These are phyloP conservation scores for Alternaria infectoria DNA, from an alignment of 2,329 filamentous ascomycete genomes.

Conservation along the genomic window DNA sequence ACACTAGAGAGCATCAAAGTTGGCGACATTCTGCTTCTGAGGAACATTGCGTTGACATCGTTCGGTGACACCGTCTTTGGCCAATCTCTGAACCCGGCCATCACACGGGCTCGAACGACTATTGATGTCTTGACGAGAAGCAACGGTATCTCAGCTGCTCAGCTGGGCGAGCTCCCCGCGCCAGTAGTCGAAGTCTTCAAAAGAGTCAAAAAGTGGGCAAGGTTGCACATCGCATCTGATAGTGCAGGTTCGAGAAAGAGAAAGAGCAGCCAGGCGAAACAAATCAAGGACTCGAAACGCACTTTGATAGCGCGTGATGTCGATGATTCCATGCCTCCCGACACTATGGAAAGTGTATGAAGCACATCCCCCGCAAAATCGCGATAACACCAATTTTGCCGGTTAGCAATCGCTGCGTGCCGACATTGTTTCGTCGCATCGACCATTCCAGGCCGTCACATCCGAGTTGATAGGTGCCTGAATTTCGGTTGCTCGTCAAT, in stretches of 20 bases:
- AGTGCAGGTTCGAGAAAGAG: slow-evolving; percentile 23
- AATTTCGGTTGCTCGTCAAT: slow-evolving; percentile 31
- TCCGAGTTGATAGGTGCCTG: slow-evolving; percentile 14
- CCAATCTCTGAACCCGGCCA: slow-evolving; percentile 74
- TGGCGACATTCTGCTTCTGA: slow-evolving; percentile 79
- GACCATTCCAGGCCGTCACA: neutral
- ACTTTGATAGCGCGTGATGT: slow-evolving; percentile 2
- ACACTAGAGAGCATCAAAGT: slow-evolving; percentile 61
- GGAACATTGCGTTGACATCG: slow-evolving; percentile 77
- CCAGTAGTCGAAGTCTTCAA: slow-evolving; percentile 68
- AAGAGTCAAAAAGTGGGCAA: slow-evolving; percentile 76
- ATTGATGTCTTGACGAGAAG: slow-evolving; percentile 70
- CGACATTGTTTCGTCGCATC: neutral
- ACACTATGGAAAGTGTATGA: slow-evolving; percentile 38
- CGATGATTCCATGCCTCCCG: slow-evolving; percentile 38
- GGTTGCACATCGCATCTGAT: slow-evolving; percentile 66
- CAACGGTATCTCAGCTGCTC: slow-evolving; percentile 58
- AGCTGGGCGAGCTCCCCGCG: slow-evolving; percentile 46
- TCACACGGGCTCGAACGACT: slow-evolving; percentile 70
- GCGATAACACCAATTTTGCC: neutral
- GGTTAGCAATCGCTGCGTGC: slow-evolving; percentile 6
- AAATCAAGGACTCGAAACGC: slow-evolving; percentile 18
- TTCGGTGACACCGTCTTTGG: slow-evolving; percentile 83
- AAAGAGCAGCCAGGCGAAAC: slow-evolving; percentile 15
- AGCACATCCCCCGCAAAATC: neutral